phyloP scores from a whole-genome alignment of 306 rosid genomes.

The Lathyrus sativus region DNA sequence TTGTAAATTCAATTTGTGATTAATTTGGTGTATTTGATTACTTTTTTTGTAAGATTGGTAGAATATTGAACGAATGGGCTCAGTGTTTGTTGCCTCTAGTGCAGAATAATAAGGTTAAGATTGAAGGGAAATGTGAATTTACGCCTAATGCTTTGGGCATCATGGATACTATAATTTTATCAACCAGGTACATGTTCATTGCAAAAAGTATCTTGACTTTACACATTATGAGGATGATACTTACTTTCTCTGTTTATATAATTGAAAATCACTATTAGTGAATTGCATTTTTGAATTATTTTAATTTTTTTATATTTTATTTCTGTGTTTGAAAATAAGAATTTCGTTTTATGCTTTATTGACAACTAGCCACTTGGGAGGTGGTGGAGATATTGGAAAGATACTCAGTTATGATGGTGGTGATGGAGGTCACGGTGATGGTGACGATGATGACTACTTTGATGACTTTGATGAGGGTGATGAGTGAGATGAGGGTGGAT shows the following conservation, averaged over 20 bases:
- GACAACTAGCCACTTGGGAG: slow-evolving; percentile 85
- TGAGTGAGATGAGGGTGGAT: slow-evolving; percentile 95
- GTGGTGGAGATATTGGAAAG: slow-evolving; percentile 93
- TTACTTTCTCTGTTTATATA: too few species aligned
- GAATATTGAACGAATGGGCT: slow-evolving; percentile 97
- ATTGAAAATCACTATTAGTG: too few species aligned
- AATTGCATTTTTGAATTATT: not conserved
- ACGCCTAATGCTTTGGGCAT: slow-evolving; percentile 70
- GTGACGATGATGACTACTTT: slow-evolving; percentile 92
- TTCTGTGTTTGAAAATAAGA: slow-evolving; percentile 4
- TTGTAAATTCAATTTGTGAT: slow-evolving; percentile 18
- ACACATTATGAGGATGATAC: not conserved
- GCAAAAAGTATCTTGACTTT: not conserved
- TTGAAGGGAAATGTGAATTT: slow-evolving; percentile 70
- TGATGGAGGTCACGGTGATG: slow-evolving; percentile 92
- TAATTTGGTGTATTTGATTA: slow-evolving; percentile 14
- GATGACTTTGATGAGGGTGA: slow-evolving; percentile 98
- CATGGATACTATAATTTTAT: slow-evolving; percentile 77
- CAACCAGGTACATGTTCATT: slow-evolving; percentile 56
- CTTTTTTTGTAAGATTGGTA: slow-evolving; percentile 67
- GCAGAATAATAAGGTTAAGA: slow-evolving; percentile 67
- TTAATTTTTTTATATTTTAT: slow-evolving; percentile 7
- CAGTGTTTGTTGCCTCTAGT: slow-evolving; percentile 85
- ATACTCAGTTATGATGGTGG: slow-evolving; percentile 86
- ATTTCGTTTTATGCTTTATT: slow-evolving; percentile 17